Percentiles rank a stretch among this genome's conserved stretches.
Conservation (phyloP, 768 basidiomycete genomes). For the Scleroderma citrinum region DNA sequence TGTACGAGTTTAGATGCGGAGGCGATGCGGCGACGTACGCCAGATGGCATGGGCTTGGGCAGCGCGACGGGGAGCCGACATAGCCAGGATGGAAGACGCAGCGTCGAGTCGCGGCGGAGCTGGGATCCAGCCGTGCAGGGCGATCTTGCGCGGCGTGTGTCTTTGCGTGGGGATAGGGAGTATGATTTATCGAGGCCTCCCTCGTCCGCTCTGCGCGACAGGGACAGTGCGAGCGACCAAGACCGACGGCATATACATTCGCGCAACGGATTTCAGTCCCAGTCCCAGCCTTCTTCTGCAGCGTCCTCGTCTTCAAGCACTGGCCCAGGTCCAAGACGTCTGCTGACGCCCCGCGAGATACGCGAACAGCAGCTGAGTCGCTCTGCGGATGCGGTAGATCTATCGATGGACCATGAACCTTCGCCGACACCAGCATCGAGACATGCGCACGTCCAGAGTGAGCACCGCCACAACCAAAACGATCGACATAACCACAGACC, state of each 20-base stretch:
- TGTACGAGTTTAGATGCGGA: slow-evolving; percentile 55
- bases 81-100: slow-evolving; percentile 52
- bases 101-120: slow-evolving; percentile 42
- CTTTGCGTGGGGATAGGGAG: not conserved
- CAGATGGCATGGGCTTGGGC: slow-evolving; percentile 26
- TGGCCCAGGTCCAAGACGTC: slow-evolving; percentile 38
- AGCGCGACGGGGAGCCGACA: slow-evolving; percentile 36
- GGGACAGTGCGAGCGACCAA: slow-evolving; percentile 20
- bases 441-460: slow-evolving; percentile 9
- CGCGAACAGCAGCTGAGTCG: slow-evolving; percentile 34
- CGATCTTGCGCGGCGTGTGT: not conserved
- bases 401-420: slow-evolving; percentile 34
- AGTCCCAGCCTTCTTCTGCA: not conserved
- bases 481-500: slow-evolving; percentile 37
- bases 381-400: slow-evolving; percentile 22
- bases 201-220: slow-evolving; percentile 12
- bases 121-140: slow-evolving; percentile 33
- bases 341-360: slow-evolving; percentile 55
- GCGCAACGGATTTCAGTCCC: slow-evolving; percentile 14
- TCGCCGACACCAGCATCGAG: slow-evolving; percentile 42
- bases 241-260: slow-evolving; percentile 21
- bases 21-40: slow-evolving; percentile 26
- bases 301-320: not conserved
- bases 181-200: slow-evolving; percentile 14
- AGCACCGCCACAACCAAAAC: not conserved